These are phyloP conservation scores for Ogataea minuta DNA, from an alignment of 805 yeast genomes.

Conservation along the genomic window DNA sequence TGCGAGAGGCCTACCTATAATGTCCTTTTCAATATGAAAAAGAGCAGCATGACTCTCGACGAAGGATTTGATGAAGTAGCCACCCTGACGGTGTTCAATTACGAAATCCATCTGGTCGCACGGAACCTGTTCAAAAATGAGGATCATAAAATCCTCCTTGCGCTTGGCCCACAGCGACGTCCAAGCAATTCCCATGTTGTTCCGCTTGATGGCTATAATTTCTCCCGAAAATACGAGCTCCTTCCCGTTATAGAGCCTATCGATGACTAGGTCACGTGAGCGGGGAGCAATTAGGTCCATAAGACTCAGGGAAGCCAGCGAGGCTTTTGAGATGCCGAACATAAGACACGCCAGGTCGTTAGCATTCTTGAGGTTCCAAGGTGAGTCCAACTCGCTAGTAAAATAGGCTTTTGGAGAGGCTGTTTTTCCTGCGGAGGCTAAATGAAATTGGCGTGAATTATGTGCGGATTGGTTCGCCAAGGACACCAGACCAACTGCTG, in stretches of 20 bases:
- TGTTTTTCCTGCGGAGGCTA: constrained; percentile 67
- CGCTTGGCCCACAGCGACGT: constrained; percentile 90
- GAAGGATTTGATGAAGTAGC: constrained; percentile 25
- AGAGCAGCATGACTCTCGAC: constrained; percentile 24
- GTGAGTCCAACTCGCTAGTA: constrained; percentile 69
- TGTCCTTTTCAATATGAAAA: constrained; percentile 15
- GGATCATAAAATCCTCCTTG: constrained; percentile 65
- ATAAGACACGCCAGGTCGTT: constrained; percentile 87
- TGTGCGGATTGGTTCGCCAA: constrained; percentile 29
- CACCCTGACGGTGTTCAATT: constrained; percentile 38
- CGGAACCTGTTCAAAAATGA: constrained; percentile 85
- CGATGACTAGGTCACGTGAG: constrained; percentile 65
- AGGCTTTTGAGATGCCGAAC: constrained; percentile 73
- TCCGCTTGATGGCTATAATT: constrained; percentile 72
- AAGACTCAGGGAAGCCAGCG: constrained; percentile 59
- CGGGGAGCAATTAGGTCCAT: constrained; percentile 78
- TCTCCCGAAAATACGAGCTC: constrained; percentile 77
- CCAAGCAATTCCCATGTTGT: constrained; percentile 68
- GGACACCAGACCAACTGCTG: constrained; percentile 27
- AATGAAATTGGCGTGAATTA: constrained; percentile 43
- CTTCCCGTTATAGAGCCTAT: constrained; percentile 43
- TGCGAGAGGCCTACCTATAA: constrained; percentile 1
- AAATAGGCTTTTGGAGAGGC: constrained; percentile 78
- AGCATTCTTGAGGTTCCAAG: constrained; percentile 81
- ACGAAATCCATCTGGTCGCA: constrained; percentile 63